phyloP scores from a whole-genome alignment of 768 basidiomycete genomes.

The Coprinellus aureogranulatus region DNA sequence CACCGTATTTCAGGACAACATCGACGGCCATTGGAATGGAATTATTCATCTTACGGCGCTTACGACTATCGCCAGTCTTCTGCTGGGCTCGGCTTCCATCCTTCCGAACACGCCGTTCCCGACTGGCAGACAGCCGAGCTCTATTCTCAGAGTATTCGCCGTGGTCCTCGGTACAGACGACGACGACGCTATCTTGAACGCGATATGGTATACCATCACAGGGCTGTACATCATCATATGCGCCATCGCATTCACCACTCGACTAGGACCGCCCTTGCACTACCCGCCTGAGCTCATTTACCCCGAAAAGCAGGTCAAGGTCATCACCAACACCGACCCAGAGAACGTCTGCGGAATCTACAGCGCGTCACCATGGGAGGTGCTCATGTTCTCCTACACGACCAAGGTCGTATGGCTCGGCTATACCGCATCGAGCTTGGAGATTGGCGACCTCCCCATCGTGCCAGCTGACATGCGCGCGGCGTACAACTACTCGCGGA shows the following conservation, averaged over 20 bases:
- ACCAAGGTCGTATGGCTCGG: constrained; percentile 87
- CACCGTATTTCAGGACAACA: constrained; percentile 48
- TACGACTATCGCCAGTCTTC: constrained; percentile 43
- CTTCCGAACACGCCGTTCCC: constrained; percentile 48
- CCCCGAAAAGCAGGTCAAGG: constrained; percentile 61
- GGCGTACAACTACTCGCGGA: constrained; percentile 57
- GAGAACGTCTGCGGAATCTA: constrained; percentile 74
- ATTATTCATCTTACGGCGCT: constrained; percentile 63
- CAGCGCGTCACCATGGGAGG: constrained; percentile 55
- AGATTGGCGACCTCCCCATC: constrained; percentile 87
- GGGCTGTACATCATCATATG: constrained; percentile 47
- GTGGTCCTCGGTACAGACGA: constrained; percentile 6
- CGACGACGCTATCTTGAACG: constrained; percentile 19
- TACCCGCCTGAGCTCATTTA: constrained; percentile 75
- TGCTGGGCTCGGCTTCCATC: constrained; percentile 51
- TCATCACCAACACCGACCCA: constrained; percentile 57
- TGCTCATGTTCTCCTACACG: constrained; percentile 82
- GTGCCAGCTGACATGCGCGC: constrained; percentile 72
- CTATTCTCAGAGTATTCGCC: background rate
- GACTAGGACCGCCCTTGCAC: constrained; percentile 71
- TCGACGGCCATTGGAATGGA: constrained; percentile 43
- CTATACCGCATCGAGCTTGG: constrained; percentile 66
- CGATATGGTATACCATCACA: constrained; percentile 55
- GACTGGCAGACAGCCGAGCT: constrained; percentile 18
- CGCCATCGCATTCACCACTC: constrained; percentile 48